Evolutionary conservation across 495 filamentous ascomycete species (phyloP).

Genomic region (Penicillium waksmanii): DNA sequence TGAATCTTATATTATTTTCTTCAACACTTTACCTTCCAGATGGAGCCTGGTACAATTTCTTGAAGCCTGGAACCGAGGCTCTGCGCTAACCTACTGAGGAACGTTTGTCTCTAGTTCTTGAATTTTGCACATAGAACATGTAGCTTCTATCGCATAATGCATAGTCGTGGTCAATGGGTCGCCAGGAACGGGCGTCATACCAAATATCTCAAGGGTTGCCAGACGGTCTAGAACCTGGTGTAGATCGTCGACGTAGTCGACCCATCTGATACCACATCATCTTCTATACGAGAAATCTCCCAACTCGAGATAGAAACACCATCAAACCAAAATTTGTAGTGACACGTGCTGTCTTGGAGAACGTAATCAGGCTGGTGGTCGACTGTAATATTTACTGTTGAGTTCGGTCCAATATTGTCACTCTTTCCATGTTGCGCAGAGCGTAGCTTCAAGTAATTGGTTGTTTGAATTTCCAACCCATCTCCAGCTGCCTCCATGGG

Average conservation of each 20-base stretch:
- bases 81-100: not conserved
- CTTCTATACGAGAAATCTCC: conserved; percentile 18
- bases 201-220: too few species aligned
- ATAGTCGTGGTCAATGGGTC: not conserved
- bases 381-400: not conserved
- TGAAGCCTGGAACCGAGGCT: conserved; percentile 2
- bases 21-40: not conserved
- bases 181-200: not conserved
- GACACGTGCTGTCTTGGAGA: not conserved
- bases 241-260: conserved; percentile 4
- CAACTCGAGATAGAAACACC: conserved; percentile 39
- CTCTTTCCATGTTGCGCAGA: not conserved
- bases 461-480: not conserved
- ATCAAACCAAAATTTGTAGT: conserved; percentile 37
- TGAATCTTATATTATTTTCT: conserved; percentile 6
- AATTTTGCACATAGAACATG: not conserved
- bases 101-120: not conserved
- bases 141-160: not conserved
- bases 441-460: not conserved
- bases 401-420: not conserved
- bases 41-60: not conserved
- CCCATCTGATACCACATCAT: not conserved
- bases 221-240: conserved; percentile 1
- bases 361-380: not conserved
- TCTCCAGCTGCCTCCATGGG: not conserved